Evolutionary conservation across 352 stramenopile genomes (phyloP).

Genomic region (Globisporangium perplexum): DNA sequence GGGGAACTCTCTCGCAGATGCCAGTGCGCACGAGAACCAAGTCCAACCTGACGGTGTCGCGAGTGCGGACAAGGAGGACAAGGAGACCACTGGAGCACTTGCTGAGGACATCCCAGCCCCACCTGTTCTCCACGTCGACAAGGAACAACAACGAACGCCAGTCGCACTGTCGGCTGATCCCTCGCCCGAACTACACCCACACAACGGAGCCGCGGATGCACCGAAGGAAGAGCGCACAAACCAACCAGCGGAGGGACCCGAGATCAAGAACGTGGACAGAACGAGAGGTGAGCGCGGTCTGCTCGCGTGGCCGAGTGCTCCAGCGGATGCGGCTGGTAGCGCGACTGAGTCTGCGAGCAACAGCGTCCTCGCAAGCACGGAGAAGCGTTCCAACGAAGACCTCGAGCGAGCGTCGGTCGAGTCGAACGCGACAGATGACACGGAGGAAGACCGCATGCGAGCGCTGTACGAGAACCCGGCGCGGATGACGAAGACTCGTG

Average conservation of each 20-base stretch:
- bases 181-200: background rate
- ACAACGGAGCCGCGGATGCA: background rate
- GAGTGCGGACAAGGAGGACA: background rate
- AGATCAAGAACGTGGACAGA: background rate
- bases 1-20: background rate
- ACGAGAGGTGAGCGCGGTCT: background rate
- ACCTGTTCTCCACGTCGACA: background rate
- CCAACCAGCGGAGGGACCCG: background rate
- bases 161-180: background rate
- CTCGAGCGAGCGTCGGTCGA: conserved; percentile 12
- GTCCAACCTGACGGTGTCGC: background rate
- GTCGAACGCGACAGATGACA: conserved; percentile 27
- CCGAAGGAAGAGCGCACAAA: background rate
- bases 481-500: background rate
- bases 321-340: background rate
- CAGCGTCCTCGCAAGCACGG: background rate
- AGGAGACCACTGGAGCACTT: background rate
- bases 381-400: background rate
- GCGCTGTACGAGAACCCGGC: background rate
- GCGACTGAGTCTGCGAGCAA: background rate
- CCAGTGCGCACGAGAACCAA: background rate
- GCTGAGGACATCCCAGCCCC: background rate
- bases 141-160: background rate
- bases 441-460: conserved; percentile 20
- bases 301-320: background rate